Evolutionary conservation across 2,329 filamentous ascomycete species (phyloP).

Genomic region (Penicillium polonicum): DNA sequence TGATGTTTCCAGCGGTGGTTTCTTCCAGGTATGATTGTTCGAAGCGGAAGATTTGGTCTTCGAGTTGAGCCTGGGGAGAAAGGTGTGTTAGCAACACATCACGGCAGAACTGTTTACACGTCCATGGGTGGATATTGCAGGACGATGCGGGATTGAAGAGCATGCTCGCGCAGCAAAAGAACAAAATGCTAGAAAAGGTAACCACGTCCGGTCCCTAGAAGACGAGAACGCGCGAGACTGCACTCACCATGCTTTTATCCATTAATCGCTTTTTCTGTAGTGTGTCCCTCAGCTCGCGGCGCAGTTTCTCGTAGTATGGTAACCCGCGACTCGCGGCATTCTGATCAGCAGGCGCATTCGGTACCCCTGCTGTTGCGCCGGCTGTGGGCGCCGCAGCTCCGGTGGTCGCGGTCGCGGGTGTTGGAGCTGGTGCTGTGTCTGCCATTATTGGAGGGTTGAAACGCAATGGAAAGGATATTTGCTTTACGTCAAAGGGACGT

Average conservation of each 20-base stretch:
- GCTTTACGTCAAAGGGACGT: neutral
- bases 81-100: neutral
- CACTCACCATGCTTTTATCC: constrained; percentile 58
- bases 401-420: constrained; percentile 21
- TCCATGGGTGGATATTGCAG: neutral
- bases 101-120: too few species aligned
- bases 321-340: constrained; percentile 43
- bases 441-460: constrained; percentile 32
- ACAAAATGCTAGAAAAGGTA: neutral
- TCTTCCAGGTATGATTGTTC: constrained; percentile 90
- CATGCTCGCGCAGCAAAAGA: neutral
- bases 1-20: constrained; percentile 86
- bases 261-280: constrained; percentile 64
- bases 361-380: constrained; percentile 20
- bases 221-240: neutral
- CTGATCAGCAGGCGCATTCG: constrained; percentile 28
- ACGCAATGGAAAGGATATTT: neutral
- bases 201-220: neutral
- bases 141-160: neutral
- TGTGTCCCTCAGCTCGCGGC: constrained; percentile 65
- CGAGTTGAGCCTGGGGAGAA: constrained; percentile 54
- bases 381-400: constrained; percentile 20
- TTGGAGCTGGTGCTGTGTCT: constrained; percentile 41
- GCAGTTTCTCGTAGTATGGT: constrained; percentile 72
- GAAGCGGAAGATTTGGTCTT: constrained; percentile 79